A percentile compares a stretch with the other conserved stretches of the same genome.
These are phyloP conservation scores for Suhomyces sp. DNA, from an alignment of 805 yeast species.

Conservation along the genomic window DNA sequence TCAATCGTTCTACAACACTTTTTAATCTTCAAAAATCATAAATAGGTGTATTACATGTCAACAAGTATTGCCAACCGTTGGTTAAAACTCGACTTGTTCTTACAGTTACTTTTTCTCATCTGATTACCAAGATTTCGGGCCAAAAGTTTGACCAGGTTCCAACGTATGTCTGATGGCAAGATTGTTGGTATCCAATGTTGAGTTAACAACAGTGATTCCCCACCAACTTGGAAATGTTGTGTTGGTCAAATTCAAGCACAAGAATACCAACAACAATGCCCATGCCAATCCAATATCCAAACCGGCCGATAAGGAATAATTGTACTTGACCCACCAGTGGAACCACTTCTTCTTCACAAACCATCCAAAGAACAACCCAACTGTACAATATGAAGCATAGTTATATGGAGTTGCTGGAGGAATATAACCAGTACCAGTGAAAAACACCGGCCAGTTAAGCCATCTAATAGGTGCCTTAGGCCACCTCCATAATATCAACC, in stretches of 20 bases:
- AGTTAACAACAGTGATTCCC: slow-evolving; percentile 54
- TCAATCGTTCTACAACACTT: too few relatives aligned
- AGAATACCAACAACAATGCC: slow-evolving; percentile 26
- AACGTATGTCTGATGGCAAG: slow-evolving; percentile 31
- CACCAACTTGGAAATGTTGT: slow-evolving; percentile 53
- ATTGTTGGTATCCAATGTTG: slow-evolving; percentile 39
- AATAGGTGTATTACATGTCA: too few relatives aligned
- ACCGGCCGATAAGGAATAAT: slow-evolving; percentile 46
- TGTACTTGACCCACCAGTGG: slow-evolving; percentile 47
- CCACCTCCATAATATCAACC: slow-evolving; percentile 43
- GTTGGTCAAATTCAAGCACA: slow-evolving; percentile 17
- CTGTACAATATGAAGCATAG: slow-evolving; percentile 52
- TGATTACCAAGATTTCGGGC: slow-evolving; percentile 47
- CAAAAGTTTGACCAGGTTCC: slow-evolving; percentile 45
- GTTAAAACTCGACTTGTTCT: too few relatives aligned
- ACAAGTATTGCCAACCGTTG: too few relatives aligned
- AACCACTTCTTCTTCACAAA: slow-evolving; percentile 40
- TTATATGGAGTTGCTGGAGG: slow-evolving; percentile 78
- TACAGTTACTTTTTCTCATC: too few relatives aligned
- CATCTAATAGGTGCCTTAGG: slow-evolving; percentile 32
- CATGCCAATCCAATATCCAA: slow-evolving; percentile 44
- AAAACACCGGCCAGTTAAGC: slow-evolving; percentile 39
- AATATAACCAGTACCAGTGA: slow-evolving; percentile 53
- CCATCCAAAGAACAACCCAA: slow-evolving; percentile 36
- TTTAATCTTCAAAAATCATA: too few relatives aligned